Evolutionary conservation across 768 basidiomycete species (phyloP), one percentile per base, ranked within the genome.

Genomic region (Naganishia randhawae): DNA sequence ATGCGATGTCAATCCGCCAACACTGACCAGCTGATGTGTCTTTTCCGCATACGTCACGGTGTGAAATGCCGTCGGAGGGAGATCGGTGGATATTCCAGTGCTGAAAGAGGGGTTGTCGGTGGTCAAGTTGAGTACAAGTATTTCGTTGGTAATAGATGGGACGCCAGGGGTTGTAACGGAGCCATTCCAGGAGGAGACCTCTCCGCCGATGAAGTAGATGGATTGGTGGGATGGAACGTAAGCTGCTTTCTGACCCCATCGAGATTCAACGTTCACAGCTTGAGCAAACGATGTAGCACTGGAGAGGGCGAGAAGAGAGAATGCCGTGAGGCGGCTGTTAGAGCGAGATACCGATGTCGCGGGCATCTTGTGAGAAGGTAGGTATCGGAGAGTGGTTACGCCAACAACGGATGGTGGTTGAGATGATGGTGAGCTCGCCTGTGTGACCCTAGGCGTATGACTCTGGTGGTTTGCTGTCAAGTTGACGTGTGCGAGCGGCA

Each of bases 231-330:
- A 68, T 8, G 69, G 65, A n/a, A 77, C 74, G 67, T 76, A 78
- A 22, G 77, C 76, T 19, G 78, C 76, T 65, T 77, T 72, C 50
- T 78, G 77, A 48, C 77, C 78, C 77, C 77, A 80, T 72, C 78
- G 70, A 19, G 48, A 37, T 32, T 61, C 29, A 9, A 54, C 32
- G 57, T 11, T 27, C 16, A 42, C 16, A 1, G 57, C 39, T 16
- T 41, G 10, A 1, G 57, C 9, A 14, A 41, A 22, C 7, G 57
- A 25, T n/a, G 31, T 10, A 14, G 37, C 17, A 14, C 27, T 50
- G 50, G 54, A 32, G 54, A 55, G 54, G 41, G 37, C 22, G 37
- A 27, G 7, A 25, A 61, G 57, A 29, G 57, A n/a, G 31, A 37
- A 14, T 7, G 17, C 1, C 16, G 54, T 9, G 54, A 29, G 9